These are phyloP conservation scores for Candida silvicultrix DNA, from an alignment of 805 yeast species.

Conservation along the genomic window DNA sequence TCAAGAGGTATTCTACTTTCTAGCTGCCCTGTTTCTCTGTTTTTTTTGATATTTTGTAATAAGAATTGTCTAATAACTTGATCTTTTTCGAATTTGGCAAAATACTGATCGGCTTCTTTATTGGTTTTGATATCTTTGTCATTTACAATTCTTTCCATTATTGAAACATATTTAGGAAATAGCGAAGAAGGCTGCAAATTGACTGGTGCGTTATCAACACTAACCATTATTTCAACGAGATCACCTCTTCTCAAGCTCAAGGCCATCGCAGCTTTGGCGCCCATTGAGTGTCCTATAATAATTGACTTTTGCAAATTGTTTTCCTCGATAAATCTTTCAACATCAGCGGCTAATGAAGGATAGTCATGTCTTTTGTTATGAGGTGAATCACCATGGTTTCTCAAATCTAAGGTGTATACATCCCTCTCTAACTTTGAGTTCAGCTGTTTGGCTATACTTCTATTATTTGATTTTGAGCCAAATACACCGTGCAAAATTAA, in stretches of 20 bases:
- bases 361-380: conserved; percentile 68
- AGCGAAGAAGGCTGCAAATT: conserved; percentile 48
- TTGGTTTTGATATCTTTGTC: conserved; percentile 37
- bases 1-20: conserved; percentile 55
- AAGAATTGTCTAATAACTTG: conserved; percentile 68
- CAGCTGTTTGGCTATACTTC: conserved; percentile 66
- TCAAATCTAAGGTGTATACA: conserved; percentile 65
- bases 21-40: conserved; percentile 28
- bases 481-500: conserved; percentile 84
- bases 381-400: conserved; percentile 94
- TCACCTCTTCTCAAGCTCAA: conserved; percentile 63
- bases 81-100: conserved; percentile 57
- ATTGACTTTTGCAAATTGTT: conserved; percentile 40
- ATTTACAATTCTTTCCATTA: conserved; percentile 52
- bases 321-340: conserved; percentile 56
- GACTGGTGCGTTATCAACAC: conserved; percentile 91
- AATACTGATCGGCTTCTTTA: conserved; percentile 61
- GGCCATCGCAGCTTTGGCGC: conserved; percentile 93
- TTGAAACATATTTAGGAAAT: conserved; percentile 63
- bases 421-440: conserved; percentile 43
- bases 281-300: conserved; percentile 83
- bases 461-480: conserved; percentile 76
- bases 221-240: conserved; percentile 51
- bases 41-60: conserved; percentile 56
- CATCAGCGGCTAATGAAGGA: conserved; percentile 78